A percentile compares a stretch with the other conserved stretches of the same genome.
These are phyloP conservation scores for Ramichloridium luteum DNA, from an alignment of 2,329 filamentous ascomycete genomes.

Conservation along the genomic window DNA sequence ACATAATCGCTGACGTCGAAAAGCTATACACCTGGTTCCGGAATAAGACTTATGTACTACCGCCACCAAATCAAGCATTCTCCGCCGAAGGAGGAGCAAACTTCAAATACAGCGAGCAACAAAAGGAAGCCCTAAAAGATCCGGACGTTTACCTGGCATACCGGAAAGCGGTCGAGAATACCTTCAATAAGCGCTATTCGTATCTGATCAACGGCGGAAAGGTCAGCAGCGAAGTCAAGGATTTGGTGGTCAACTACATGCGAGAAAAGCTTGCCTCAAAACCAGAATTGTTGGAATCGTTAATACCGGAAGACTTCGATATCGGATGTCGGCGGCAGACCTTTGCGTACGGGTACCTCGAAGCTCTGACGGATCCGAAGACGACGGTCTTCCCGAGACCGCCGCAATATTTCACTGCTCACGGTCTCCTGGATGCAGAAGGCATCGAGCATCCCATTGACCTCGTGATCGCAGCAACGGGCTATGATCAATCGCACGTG, in stretches of 20 bases:
- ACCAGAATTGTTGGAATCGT: conserved; percentile 7
- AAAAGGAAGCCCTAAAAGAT: conserved; percentile 9
- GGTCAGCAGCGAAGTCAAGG: conserved; percentile 5
- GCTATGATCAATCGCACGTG: conserved; percentile 14
- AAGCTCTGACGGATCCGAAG: conserved; percentile 10
- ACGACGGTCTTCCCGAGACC: conserved; percentile 8
- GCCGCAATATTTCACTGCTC: conserved; percentile 6
- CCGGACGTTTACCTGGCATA: conserved; percentile 9
- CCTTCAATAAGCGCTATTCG: conserved; percentile 6
- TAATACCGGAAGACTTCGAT: conserved; percentile 11
- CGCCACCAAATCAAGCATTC: conserved; percentile 6
- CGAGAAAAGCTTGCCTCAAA: conserved; percentile 7
- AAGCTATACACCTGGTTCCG: conserved; percentile 12
- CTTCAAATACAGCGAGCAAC: conserved; percentile 12
- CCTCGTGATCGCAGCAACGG: conserved; percentile 13
- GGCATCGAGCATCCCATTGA: conserved; percentile 12
- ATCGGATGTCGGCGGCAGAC: conserved; percentile 11
- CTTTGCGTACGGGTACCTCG: conserved; percentile 11
- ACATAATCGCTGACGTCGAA: conserved; percentile 10
- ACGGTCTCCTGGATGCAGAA: conserved; percentile 8
- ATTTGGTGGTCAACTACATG: conserved; percentile 11
- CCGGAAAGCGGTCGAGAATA: conserved; percentile 9
- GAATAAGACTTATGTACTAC: conserved; percentile 9
- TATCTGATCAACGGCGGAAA: conserved; percentile 9
- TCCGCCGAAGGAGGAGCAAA: conserved; percentile 8